Conservation (phyloP, 495 filamentous ascomycete species). For the Penicillium longicatenatum region DNA sequence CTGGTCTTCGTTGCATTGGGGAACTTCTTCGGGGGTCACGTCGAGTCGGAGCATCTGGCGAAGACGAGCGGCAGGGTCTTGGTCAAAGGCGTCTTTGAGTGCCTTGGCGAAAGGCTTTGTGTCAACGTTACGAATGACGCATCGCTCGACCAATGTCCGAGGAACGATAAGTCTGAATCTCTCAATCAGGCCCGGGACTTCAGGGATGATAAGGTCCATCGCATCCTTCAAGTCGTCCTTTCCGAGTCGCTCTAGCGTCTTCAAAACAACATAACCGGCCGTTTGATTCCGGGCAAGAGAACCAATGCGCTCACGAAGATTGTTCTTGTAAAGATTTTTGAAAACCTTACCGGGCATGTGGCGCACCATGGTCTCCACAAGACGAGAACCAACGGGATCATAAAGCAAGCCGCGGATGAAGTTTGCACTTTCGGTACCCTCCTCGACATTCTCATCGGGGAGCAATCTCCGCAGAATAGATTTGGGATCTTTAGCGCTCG, state of each 20-base stretch:
- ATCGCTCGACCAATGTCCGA: conserved; percentile 80
- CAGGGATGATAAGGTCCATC: conserved; percentile 65
- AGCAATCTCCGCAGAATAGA: conserved; percentile 64
- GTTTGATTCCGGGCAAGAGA: conserved; percentile 84
- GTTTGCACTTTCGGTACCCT: conserved; percentile 57
- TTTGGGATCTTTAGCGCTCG: conserved; percentile 58
- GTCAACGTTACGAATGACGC: conserved; percentile 64
- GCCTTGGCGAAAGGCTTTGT: conserved; percentile 60
- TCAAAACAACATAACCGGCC: conserved; percentile 79
- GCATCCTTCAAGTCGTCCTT: conserved; percentile 79
- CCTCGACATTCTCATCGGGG: conserved; percentile 62
- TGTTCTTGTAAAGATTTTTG: conserved; percentile 74
- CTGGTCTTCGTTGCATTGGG: conserved; percentile 20
- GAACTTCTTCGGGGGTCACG: conserved; percentile 26
- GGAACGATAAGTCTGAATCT: conserved; percentile 75
- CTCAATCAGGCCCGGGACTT: conserved; percentile 68
- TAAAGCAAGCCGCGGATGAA: conserved; percentile 89
- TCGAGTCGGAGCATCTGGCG: conserved; percentile 58
- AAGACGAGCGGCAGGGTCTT: conserved; percentile 54
- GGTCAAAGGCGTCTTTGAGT: conserved; percentile 59
- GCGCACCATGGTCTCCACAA: conserved; percentile 81
- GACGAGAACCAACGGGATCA: conserved; percentile 82
- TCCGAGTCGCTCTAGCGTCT: conserved; percentile 76
- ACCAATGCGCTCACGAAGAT: conserved; percentile 73
- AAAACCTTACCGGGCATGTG: conserved; percentile 84